Percentiles rank a stretch among this genome's conserved stretches.
These are phyloP conservation scores for Cryptosporidium andersoni DNA, from an alignment of 169 alveolate genomes.

Conservation along the genomic window DNA sequence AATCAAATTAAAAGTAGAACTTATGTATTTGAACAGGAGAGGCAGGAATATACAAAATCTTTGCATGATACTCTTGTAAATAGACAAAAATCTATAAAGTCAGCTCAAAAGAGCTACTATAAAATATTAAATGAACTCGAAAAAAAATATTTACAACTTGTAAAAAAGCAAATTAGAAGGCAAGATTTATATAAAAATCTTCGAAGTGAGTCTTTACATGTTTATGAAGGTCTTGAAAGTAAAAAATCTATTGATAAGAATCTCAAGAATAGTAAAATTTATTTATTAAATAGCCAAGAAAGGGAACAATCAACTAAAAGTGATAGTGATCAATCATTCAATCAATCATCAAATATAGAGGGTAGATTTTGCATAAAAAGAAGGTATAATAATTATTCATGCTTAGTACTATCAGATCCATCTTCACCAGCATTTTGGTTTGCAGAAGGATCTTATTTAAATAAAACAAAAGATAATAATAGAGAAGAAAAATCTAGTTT, in stretches of 20 bases:
- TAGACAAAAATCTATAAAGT: slow-evolving; percentile 60
- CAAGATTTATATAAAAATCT: slow-evolving; percentile 69
- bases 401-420: slow-evolving; percentile 62
- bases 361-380: slow-evolving; percentile 15
- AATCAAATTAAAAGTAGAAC: slow-evolving; percentile 54
- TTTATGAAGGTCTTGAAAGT: slow-evolving; percentile 50
- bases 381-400: slow-evolving; percentile 48
- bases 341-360: slow-evolving; percentile 2
- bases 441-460: slow-evolving; percentile 66
- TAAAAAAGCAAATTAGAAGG: slow-evolving; percentile 62
- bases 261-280: slow-evolving; percentile 21
- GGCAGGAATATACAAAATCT: slow-evolving; percentile 59
- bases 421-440: slow-evolving; percentile 71
- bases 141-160: slow-evolving; percentile 28
- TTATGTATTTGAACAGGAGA: slow-evolving; percentile 33
- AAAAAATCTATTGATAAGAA: slow-evolving; percentile 34
- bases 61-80: slow-evolving; percentile 49
- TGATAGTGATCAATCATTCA: neutral
- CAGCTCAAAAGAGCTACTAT: slow-evolving; percentile 48
- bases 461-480: slow-evolving; percentile 34
- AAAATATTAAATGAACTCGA: slow-evolving; percentile 59
- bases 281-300: neutral
- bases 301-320: neutral
- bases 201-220: slow-evolving; percentile 27
- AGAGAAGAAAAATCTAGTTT: slow-evolving; percentile 36